phyloP scores from a whole-genome alignment of 441 rosid species.

The Adansonia grandidieri region DNA sequence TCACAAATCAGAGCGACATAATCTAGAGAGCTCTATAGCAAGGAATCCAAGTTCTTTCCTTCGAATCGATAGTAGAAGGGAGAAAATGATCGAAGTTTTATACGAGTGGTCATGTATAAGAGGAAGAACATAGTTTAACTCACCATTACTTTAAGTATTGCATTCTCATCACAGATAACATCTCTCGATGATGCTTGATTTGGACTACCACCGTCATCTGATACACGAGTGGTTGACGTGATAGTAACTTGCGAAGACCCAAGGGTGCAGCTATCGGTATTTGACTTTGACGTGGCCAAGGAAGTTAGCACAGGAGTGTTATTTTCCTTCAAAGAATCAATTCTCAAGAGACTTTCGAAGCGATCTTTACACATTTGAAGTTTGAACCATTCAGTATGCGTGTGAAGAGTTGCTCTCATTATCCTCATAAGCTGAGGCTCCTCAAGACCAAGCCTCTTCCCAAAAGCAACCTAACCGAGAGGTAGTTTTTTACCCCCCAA shows the following conservation, averaged over 20 bases:
- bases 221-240: slow-evolving; percentile 62
- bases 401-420: slow-evolving; percentile 84
- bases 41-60: neutral
- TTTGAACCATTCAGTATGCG: slow-evolving; percentile 86
- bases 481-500: slow-evolving; percentile 3
- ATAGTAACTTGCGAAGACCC: slow-evolving; percentile 76
- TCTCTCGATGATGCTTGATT: slow-evolving; percentile 70
- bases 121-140: slow-evolving; percentile 32
- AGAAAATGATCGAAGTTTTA: neutral
- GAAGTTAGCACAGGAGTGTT: slow-evolving; percentile 53
- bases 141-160: slow-evolving; percentile 95
- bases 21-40: neutral
- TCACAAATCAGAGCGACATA: neutral
- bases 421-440: slow-evolving; percentile 91
- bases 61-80: neutral
- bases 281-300: slow-evolving; percentile 58
- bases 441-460: slow-evolving; percentile 78
- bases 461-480: slow-evolving; percentile 64
- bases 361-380: slow-evolving; percentile 97
- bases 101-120: neutral
- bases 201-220: slow-evolving; percentile 82
- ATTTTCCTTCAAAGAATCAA: slow-evolving; percentile 80
- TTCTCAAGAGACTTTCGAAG: slow-evolving; percentile 66
- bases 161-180: slow-evolving; percentile 73
- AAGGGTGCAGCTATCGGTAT: slow-evolving; percentile 63